Evolutionary conservation across 2,329 filamentous ascomycete genomes (phyloP).

Genomic region (Dendryphion nanum): DNA sequence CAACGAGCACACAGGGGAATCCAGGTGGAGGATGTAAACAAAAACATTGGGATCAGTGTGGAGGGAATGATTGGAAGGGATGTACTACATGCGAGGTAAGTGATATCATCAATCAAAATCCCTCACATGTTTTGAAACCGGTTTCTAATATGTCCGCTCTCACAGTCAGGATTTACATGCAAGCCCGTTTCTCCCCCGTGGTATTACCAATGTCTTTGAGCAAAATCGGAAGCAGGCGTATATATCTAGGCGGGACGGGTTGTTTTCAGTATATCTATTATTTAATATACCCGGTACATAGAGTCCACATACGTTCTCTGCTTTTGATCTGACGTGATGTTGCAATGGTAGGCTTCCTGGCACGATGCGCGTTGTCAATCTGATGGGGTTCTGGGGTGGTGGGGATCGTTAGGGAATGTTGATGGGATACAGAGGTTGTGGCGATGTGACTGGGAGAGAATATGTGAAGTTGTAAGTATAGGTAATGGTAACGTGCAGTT

Average conservation of each 20-base stretch:
- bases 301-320: too few species aligned
- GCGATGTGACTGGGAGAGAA: too few species aligned
- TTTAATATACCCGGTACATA: constrained; percentile 7
- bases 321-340: too few species aligned
- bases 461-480: too few species aligned
- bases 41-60: constrained; percentile 33
- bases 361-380: too few species aligned
- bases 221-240: too few species aligned
- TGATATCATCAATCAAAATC: constrained; percentile 1
- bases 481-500: too few species aligned
- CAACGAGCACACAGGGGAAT: constrained; percentile 19
- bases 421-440: too few species aligned
- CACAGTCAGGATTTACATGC: constrained; percentile 24
- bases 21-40: constrained; percentile 17
- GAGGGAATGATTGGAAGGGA: constrained; percentile 29
- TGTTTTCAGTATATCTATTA: constrained; percentile 4
- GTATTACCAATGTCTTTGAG: constrained; percentile 29
- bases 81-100: constrained; percentile 28
- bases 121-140: too few species aligned
- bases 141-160: neutral
- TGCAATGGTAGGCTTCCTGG: too few species aligned
- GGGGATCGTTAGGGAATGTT: too few species aligned
- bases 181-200: constrained; percentile 26
- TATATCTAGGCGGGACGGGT: neutral
- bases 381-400: too few species aligned